These are phyloP conservation scores for Gomphus sp. DNA, from an alignment of 1,284 basidiomycete species.

Conservation along the genomic window DNA sequence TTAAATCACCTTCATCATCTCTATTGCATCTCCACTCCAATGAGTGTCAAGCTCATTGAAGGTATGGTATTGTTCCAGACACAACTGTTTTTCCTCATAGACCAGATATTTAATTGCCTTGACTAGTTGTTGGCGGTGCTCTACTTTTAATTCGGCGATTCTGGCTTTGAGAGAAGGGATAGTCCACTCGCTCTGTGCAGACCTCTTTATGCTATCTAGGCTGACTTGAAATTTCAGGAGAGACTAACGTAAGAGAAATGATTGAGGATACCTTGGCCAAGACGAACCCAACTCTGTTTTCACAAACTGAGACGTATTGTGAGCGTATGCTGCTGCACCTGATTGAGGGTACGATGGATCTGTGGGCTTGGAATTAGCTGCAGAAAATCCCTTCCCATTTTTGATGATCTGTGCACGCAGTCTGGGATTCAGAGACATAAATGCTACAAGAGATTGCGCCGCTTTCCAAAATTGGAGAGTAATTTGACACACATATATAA, in stretches of 20 bases:
- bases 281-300: background rate
- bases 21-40: background rate
- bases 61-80: background rate
- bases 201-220: slow-evolving; percentile 14
- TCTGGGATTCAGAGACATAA: background rate
- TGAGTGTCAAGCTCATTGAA: background rate
- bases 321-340: background rate
- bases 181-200: slow-evolving; percentile 18
- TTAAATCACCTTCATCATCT: background rate
- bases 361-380: background rate
- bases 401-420: background rate
- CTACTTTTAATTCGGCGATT: slow-evolving; percentile 27
- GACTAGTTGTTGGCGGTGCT: slow-evolving; percentile 34
- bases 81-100: slow-evolving; percentile 24
- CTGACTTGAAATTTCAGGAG: slow-evolving; percentile 5
- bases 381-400: slow-evolving; percentile 1
- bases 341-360: background rate
- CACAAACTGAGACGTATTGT: slow-evolving; percentile 3
- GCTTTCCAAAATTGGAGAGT: too few relatives aligned
- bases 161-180: slow-evolving; percentile 22
- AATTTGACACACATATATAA: too few relatives aligned
- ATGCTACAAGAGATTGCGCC: too few relatives aligned
- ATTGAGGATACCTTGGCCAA: slow-evolving; percentile 4
- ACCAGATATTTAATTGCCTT: slow-evolving; percentile 32
- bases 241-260: background rate